Base-by-base conservation (phyloP, 2,329 filamentous ascomycete genomes). In the Thelonectria olida region DNA sequence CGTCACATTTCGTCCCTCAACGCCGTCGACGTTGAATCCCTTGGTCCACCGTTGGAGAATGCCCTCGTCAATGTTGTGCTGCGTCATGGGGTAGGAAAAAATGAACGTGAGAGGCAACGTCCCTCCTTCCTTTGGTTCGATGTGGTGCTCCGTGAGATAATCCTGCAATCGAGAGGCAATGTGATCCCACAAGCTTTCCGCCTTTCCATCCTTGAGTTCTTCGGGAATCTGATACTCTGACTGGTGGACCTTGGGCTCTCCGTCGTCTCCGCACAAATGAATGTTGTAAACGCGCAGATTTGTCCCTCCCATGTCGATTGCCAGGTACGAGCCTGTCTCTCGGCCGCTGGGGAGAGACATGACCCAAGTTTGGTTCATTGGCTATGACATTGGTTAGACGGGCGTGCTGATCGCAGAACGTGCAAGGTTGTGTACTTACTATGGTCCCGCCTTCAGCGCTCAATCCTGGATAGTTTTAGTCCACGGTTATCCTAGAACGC, bases 351-450 rank as follows among this genome's bases (percentile, higher is more conserved):
- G 95, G 77, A 92, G 93, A 48, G 87, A 87, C 88, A 97, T 93
- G 65, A 96, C 93, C 95, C 95, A 97, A 57, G 94, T 97, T 61
- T 94, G 92, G 81, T 97, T 97, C 95, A 98, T 97, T 61, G 95
- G 94, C 92, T 97, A n/a, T n/a, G n/a, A n/a, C n/a, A n/a, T n/a
- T n/a, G n/a, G n/a, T n/a, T n/a, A n/a, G n/a, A 48, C 6, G 27
- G 6, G 17, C 9, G n/a, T 10, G 44, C 75, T 64, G 73, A 74
- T 59, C 54, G 31, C 19, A 4, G 17, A 23, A 10, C 20, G 50
- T 19, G n/a, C n/a, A 17, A 45, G 12, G 22, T n/a, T 9, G 10
- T 4, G 25, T 31, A 84, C 92, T 84, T 79, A 97, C 93, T 78
- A 99, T 98, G 77, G 90, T 96, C 62, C 93, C 94, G 64, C 95